phyloP scores from a whole-genome alignment of 192 early-diverging fungal genomes.

The Backusella australiensis region DNA sequence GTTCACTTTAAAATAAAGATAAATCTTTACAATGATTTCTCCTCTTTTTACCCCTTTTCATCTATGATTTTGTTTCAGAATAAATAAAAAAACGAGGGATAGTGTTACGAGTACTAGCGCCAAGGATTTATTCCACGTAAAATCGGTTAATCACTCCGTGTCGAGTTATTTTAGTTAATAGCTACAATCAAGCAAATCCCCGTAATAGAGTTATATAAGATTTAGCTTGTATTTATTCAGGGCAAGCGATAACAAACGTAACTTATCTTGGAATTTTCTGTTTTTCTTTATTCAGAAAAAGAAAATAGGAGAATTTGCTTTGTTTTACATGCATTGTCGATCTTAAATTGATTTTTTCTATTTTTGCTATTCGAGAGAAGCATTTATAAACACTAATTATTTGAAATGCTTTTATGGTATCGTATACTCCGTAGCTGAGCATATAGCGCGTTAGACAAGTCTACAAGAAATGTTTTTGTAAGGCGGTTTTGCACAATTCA shows the following conservation, averaged over 20 bases:
- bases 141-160: constrained; percentile 3
- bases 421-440: not conserved
- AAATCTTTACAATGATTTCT: not conserved
- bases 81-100: not conserved
- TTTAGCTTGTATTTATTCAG: not conserved
- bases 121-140: not conserved
- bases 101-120: not conserved
- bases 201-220: not conserved
- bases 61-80: not conserved
- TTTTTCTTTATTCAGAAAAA: not conserved
- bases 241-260: not conserved
- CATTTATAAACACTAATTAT: not conserved
- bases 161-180: not conserved
- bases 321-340: constrained; percentile 3
- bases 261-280: not conserved
- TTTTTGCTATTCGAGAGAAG: not conserved
- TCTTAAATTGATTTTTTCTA: not conserved
- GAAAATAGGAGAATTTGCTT: not conserved
- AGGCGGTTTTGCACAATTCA: not conserved
- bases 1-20: not conserved
- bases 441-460: not conserved
- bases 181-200: not conserved
- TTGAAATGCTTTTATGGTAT: not conserved
- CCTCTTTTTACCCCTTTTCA: not conserved
- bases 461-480: not conserved